Evolutionary conservation across 257 asterid genomes (phyloP).

Genomic region (Penstemon newberryi): DNA sequence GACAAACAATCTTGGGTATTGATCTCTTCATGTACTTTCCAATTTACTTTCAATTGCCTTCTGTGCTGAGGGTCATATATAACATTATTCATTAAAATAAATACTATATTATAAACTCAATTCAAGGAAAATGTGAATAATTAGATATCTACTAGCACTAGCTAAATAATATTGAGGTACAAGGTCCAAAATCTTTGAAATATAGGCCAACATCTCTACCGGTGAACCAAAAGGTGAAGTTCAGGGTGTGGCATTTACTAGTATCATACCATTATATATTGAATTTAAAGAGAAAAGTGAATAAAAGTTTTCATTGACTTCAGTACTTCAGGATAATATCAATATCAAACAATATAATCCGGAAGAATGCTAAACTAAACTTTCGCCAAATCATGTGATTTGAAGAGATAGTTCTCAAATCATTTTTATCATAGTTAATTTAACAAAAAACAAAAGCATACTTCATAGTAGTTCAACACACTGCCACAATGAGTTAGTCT

Average conservation of each 20-base stretch:
- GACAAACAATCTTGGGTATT: constrained; percentile 48
- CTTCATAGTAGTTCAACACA: constrained; percentile 46
- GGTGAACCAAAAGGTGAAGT: not conserved
- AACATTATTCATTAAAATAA: constrained; percentile 17
- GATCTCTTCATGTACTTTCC: constrained; percentile 62
- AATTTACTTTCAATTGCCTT: constrained; percentile 51
- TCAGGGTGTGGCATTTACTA: not conserved
- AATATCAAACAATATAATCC: too few species aligned
- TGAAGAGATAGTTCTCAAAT: too few species aligned
- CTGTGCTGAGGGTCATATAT: constrained; percentile 35
- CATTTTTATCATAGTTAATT: too few species aligned
- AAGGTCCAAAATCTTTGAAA: not conserved
- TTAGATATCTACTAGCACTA: not conserved
- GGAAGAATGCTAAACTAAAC: not conserved
- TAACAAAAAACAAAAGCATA: constrained; percentile 24
- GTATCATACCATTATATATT: not conserved
- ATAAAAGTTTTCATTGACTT: not conserved
- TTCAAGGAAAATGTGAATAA: not conserved
- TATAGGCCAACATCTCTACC: not conserved
- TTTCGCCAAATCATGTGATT: not conserved
- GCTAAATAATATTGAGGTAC: not conserved
- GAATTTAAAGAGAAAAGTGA: not conserved
- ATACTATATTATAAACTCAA: not conserved
- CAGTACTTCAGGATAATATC: not conserved
- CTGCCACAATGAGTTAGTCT: constrained; percentile 47